Conservation (phyloP, 495 filamentous ascomycete species). For the Penicillium canariense region DNA sequence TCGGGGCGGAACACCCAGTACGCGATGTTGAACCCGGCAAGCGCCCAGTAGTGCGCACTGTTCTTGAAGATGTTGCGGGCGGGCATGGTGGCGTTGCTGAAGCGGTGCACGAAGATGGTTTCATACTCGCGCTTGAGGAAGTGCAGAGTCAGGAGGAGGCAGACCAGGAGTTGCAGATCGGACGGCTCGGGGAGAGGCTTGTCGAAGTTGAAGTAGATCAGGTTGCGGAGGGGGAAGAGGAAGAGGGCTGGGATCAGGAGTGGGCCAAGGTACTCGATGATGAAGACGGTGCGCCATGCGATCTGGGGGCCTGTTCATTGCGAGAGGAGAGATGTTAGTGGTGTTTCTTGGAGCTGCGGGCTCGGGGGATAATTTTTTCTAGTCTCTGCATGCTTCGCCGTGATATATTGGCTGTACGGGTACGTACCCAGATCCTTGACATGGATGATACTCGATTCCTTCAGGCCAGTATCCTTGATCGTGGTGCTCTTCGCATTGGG, state of each 20-base stretch:
- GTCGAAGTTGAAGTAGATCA: slow-evolving; percentile 64
- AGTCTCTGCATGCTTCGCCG: not conserved
- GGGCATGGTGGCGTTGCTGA: slow-evolving; percentile 92
- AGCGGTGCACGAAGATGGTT: slow-evolving; percentile 91
- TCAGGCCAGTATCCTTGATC: slow-evolving; percentile 61
- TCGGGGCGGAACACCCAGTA: slow-evolving; percentile 80
- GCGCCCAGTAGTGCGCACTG: slow-evolving; percentile 83
- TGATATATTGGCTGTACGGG: not conserved
- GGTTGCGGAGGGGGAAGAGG: slow-evolving; percentile 66
- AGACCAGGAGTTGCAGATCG: slow-evolving; percentile 65
- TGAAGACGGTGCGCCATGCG: slow-evolving; percentile 88
- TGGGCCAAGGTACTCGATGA: slow-evolving; percentile 94
- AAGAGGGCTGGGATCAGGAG: slow-evolving; percentile 80
- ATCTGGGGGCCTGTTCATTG: slow-evolving; percentile 75
- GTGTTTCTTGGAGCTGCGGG: not conserved
- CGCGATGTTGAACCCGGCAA: slow-evolving; percentile 78
- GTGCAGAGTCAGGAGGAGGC: slow-evolving; percentile 70
- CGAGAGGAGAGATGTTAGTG: slow-evolving; percentile 4
- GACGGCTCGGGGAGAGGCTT: slow-evolving; percentile 53
- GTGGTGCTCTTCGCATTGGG: slow-evolving; percentile 66
- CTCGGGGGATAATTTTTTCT: not conserved
- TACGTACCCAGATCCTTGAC: slow-evolving; percentile 89
- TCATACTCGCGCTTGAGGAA: slow-evolving; percentile 96
- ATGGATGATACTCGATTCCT: slow-evolving; percentile 67
- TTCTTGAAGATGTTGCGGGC: slow-evolving; percentile 86